Evolutionary conservation across 805 yeast genomes (phyloP), one percentile per base, ranked within the genome.

Genomic region (Metschnikowia noctiluminum): DNA sequence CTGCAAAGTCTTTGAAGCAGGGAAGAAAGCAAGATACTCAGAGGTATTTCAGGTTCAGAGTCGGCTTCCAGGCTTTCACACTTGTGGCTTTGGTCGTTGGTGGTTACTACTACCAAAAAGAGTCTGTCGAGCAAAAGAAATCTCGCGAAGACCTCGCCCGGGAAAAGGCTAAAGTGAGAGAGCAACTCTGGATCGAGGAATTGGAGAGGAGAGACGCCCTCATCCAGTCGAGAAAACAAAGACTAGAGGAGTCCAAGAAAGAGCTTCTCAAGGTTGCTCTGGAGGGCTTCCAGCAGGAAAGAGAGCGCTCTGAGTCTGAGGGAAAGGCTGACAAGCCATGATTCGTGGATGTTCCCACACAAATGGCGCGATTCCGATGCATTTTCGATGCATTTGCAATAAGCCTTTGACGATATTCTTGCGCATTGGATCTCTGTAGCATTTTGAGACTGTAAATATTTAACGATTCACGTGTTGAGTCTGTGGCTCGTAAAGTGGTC

Each of bases 1-100:
- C 97, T 2, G 90, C 89, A 3, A 77, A 79, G 55, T 87, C 91
- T 26, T 73, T 90, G 52, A 78, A 84, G 57, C 71, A 74, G 30
- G 96, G 97, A 27, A 82, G 89, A 57, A 78, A 83, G 52, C 71
- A 74, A 39, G 81, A 81, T 46, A 95, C 97, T 0, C 96, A 91
- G 68, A 78, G 79, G 42, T 90, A 88, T 81, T 91, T 89, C 74
- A 78, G 92, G 58, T 88, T 89, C 81, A 85, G 97, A 74, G 92
- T 91, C 40, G 94, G 80, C 0, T 76, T 89, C 58, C 97, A 91
- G 68, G 89, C 87, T 4, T 79, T 85, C 49, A 91, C 97, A 0
- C 70, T 91, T 38, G 83, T 82, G 13, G 96, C 96, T 0, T 72
- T 91, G 43, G 84, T 90, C 6, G 82, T 81, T 11, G 97, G 97